Percentiles rank a stretch among this genome's conserved stretches.
phyloP scores from a whole-genome alignment of 495 filamentous ascomycete genomes.

The Penicillium macrosclerotiorum region DNA sequence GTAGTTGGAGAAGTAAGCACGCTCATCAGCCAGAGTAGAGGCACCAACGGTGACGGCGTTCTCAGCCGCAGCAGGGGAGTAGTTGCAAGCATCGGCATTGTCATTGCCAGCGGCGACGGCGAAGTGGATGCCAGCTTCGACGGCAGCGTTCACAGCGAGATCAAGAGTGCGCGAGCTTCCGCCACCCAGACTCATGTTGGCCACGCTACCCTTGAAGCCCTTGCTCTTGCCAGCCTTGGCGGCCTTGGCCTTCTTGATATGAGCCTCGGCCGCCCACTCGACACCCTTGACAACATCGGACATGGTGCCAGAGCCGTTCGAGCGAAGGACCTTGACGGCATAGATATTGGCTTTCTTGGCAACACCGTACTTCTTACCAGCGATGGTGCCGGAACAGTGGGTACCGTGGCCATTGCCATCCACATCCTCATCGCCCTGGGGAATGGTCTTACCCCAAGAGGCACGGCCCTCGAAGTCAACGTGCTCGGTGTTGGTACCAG shows the following conservation, averaged over 20 bases:
- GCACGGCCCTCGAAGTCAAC: slow-evolving; percentile 97
- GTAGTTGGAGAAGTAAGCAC: slow-evolving; percentile 99
- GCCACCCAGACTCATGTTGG: slow-evolving; percentile 98
- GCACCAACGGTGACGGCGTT: slow-evolving; percentile 97
- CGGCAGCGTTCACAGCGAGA: slow-evolving; percentile 89
- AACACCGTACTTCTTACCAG: slow-evolving; percentile 97
- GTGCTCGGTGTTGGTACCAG: slow-evolving; percentile 89
- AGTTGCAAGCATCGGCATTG: slow-evolving; percentile 98
- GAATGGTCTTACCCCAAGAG: slow-evolving; percentile 95
- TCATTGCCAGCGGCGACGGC: slow-evolving; percentile 98
- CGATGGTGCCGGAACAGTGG: slow-evolving; percentile 97
- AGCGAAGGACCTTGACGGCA: slow-evolving; percentile 96
- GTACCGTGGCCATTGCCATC: slow-evolving; percentile 99
- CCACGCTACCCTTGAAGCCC: slow-evolving; percentile 96
- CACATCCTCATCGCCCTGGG: slow-evolving; percentile 72
- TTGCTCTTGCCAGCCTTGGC: slow-evolving; percentile 81
- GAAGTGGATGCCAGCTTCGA: slow-evolving; percentile 88
- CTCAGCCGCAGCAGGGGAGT: slow-evolving; percentile 93
- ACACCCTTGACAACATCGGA: slow-evolving; percentile 98
- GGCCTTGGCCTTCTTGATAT: slow-evolving; percentile 67
- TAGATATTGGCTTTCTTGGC: slow-evolving; percentile 97
- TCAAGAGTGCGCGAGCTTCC: slow-evolving; percentile 91
- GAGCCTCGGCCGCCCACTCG: slow-evolving; percentile 84
- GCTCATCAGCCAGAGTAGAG: slow-evolving; percentile 87
- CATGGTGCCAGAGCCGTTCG: slow-evolving; percentile 98